These are phyloP conservation scores for Steccherinum ochraceum DNA, from an alignment of 768 basidiomycete genomes.

Conservation along the genomic window DNA sequence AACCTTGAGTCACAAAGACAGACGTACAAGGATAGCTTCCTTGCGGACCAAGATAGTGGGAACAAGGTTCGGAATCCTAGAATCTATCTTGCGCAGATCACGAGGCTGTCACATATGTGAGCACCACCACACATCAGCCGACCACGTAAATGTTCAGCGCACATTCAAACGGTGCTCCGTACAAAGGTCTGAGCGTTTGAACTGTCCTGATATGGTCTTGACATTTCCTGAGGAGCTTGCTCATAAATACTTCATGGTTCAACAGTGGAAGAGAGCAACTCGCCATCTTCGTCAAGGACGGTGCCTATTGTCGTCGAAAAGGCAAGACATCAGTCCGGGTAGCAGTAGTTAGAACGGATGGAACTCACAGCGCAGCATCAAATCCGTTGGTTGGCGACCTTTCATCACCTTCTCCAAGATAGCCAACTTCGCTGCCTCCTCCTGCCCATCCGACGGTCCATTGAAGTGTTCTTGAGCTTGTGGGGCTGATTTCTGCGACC, in stretches of 20 bases:
- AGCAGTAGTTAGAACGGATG: too few species aligned
- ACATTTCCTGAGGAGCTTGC: conserved; percentile 58
- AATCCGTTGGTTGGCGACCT: conserved; percentile 80
- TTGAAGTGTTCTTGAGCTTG: conserved; percentile 10
- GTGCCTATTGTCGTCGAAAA: conserved; percentile 72
- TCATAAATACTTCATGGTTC: neutral
- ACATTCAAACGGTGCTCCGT: conserved; percentile 86
- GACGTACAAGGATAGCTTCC: conserved; percentile 75
- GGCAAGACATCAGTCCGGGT: conserved; percentile 8
- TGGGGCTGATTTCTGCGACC: conserved; percentile 23
- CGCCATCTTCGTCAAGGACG: conserved; percentile 79
- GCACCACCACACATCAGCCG: neutral
- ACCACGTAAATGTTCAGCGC: conserved; percentile 27
- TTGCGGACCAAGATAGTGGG: conserved; percentile 89
- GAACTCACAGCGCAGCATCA: conserved; percentile 84
- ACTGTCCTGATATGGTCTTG: conserved; percentile 82
- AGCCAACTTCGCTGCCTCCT: conserved; percentile 65
- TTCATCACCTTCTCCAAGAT: conserved; percentile 84
- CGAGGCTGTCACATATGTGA: conserved; percentile 54
- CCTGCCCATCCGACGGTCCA: conserved; percentile 34
- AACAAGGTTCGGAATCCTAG: conserved; percentile 87
- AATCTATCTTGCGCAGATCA: conserved; percentile 96
- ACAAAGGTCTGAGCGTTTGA: conserved; percentile 88
- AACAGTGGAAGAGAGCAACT: conserved; percentile 12
- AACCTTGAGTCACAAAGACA: too few species aligned